phyloP scores from a whole-genome alignment of 2,329 filamentous ascomycete species.

The Fusarium sp. region DNA sequence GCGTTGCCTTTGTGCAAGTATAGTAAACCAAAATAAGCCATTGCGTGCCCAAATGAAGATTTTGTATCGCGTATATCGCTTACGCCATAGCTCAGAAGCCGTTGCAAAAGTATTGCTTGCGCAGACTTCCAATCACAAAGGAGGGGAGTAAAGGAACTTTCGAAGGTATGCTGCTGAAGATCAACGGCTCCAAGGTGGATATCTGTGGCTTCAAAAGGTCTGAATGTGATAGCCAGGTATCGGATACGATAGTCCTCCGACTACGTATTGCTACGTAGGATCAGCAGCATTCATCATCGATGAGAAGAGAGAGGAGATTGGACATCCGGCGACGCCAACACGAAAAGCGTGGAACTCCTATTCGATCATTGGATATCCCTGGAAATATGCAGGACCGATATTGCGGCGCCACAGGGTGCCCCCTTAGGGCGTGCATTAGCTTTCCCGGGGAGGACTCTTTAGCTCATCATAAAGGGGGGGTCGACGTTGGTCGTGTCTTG shows the following conservation, averaged over 20 bases:
- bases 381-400: slow-evolving; percentile 38
- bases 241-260: slow-evolving; percentile 24
- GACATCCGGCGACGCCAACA: slow-evolving; percentile 24
- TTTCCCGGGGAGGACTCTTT: slow-evolving; percentile 40
- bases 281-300: slow-evolving; percentile 24
- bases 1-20: slow-evolving; percentile 5
- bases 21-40: not conserved
- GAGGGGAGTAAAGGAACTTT: slow-evolving; percentile 7
- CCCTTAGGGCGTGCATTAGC: slow-evolving; percentile 33
- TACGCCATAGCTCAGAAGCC: slow-evolving; percentile 6
- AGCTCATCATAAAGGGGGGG: slow-evolving; percentile 23
- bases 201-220: slow-evolving; percentile 3
- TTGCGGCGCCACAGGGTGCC: slow-evolving; percentile 34
- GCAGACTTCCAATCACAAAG: not conserved
- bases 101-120: not conserved
- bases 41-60: not conserved
- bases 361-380: slow-evolving; percentile 31
- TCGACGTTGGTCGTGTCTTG: slow-evolving; percentile 4
- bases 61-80: slow-evolving; percentile 2
- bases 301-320: slow-evolving; percentile 42
- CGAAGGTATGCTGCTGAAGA: slow-evolving; percentile 18
- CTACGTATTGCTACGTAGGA: slow-evolving; percentile 11
- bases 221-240: slow-evolving; percentile 15
- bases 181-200: slow-evolving; percentile 30
- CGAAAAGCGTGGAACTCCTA: slow-evolving; percentile 33